Percentiles rank a stretch among this genome's conserved stretches.
Conservation (phyloP, 192 early-diverging fungal species). For the Coemansia umbellata region DNA sequence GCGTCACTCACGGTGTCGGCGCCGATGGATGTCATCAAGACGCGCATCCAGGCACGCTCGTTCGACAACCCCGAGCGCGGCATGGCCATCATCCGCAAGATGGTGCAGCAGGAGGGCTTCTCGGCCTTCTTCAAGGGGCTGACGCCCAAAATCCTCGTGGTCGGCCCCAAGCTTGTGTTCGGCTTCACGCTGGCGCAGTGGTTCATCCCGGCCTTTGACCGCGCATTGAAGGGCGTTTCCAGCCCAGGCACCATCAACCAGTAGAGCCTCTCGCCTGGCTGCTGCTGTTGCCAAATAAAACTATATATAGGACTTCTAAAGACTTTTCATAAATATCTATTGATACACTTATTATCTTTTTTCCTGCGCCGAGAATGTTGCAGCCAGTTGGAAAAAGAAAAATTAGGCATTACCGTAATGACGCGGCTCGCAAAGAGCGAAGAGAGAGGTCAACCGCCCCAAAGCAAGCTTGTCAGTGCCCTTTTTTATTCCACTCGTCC, state of each 20-base stretch:
- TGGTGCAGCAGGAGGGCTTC: slow-evolving; percentile 91
- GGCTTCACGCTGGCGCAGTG: slow-evolving; percentile 96
- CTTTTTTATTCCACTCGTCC: no score
- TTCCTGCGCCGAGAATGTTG: neutral
- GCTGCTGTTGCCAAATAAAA: neutral
- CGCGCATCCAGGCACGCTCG: slow-evolving; percentile 92
- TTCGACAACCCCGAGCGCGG: slow-evolving; percentile 87
- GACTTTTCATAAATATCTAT: no score
- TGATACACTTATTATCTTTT: neutral
- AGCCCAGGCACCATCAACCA: neutral
- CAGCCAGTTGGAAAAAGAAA: no score
- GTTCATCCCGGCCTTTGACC: slow-evolving; percentile 70
- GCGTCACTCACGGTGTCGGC: slow-evolving; percentile 92
- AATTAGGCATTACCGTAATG: no score
- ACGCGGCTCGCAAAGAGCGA: no score
- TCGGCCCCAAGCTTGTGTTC: slow-evolving; percentile 97
- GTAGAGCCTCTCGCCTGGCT: neutral
- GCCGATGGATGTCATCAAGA: slow-evolving; percentile 98
- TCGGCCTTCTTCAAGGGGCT: slow-evolving; percentile 95
- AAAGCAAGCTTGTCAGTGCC: no score
- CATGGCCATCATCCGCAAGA: slow-evolving; percentile 76
- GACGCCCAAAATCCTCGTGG: slow-evolving; percentile 79
- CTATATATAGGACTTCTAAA: no score
- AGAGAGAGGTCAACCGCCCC: no score
- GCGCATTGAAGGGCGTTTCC: slow-evolving; percentile 27